Evolutionary conservation across 176 grass and related monocot genomes (phyloP).

Genomic region (Puccinellia tenuiflora): DNA sequence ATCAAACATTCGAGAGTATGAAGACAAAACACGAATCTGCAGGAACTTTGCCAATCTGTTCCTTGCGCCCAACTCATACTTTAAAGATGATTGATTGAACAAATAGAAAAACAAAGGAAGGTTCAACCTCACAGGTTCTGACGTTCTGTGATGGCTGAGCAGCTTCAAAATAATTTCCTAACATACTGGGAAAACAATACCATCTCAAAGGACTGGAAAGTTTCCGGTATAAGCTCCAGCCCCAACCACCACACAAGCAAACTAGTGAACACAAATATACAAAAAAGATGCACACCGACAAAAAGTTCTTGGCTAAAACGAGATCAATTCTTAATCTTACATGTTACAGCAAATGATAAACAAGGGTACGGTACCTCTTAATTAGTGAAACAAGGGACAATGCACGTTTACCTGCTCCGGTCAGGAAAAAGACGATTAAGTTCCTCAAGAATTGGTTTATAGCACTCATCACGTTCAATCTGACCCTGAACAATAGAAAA

Average conservation of each 20-base stretch:
- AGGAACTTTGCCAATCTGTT: neutral
- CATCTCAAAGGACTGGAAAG: neutral
- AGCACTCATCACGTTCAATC: conserved; percentile 91
- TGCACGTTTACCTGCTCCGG: conserved; percentile 44
- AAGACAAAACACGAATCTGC: conserved; percentile 5
- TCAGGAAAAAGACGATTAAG: conserved; percentile 83
- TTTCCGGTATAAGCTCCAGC: neutral
- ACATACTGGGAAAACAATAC: conserved; percentile 8
- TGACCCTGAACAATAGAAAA: conserved; percentile 58
- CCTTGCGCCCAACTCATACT: neutral
- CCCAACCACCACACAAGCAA: neutral
- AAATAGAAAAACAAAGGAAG: neutral
- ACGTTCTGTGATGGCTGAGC: conserved; percentile 3
- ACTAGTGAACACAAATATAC: neutral
- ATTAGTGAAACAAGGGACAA: conserved; percentile 12
- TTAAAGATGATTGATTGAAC: neutral
- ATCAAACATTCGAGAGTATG: neutral
- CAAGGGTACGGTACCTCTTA: neutral
- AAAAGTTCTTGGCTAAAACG: neutral
- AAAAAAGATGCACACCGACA: neutral
- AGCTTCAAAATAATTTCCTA: neutral
- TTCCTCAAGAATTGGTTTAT: conserved; percentile 89
- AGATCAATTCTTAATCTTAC: neutral
- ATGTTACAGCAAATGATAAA: neutral
- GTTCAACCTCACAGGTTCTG: conserved; percentile 23